Conservation (phyloP, 345 rosid genomes). For the Rhodomyrtus tomentosa region DNA sequence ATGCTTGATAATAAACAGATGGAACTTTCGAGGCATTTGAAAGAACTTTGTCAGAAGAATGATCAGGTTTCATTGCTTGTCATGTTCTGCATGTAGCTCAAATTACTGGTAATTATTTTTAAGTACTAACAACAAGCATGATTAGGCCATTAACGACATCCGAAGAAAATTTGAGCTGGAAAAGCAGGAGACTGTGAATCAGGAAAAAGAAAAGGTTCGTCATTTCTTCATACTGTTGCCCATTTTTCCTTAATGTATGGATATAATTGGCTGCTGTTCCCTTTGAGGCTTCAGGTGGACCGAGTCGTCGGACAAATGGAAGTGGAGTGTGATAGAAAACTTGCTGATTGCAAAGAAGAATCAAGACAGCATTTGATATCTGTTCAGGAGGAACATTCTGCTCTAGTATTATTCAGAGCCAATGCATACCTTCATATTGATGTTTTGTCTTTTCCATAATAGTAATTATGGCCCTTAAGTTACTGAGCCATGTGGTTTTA, state of each 20-base stretch:
- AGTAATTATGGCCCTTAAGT: background rate
- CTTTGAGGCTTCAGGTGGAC: slow-evolving; percentile 39
- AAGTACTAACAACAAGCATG: slow-evolving; percentile 5
- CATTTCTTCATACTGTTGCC: background rate
- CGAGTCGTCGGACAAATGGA: slow-evolving; percentile 36
- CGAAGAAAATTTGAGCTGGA: slow-evolving; percentile 74
- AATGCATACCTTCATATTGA: slow-evolving; percentile 6
- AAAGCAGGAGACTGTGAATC: slow-evolving; percentile 50
- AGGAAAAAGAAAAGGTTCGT: slow-evolving; percentile 60
- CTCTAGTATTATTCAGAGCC: slow-evolving; percentile 33
- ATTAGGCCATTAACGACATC: slow-evolving; percentile 80
- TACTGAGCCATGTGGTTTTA: background rate
- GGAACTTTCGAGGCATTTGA: slow-evolving; percentile 78
- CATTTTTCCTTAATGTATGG: background rate
- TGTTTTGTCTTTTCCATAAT: background rate
- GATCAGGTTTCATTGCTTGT: slow-evolving; percentile 49
- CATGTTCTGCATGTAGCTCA: slow-evolving; percentile 1
- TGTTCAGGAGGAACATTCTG: slow-evolving; percentile 57
- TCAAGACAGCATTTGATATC: slow-evolving; percentile 31
- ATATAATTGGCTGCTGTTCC: slow-evolving; percentile 1
- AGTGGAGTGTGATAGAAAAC: slow-evolving; percentile 36
- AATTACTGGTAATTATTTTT: background rate
- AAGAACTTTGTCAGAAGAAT: slow-evolving; percentile 83
- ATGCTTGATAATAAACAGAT: slow-evolving; percentile 77
- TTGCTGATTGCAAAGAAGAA: slow-evolving; percentile 50